These are phyloP conservation scores for Gossypium raimondii DNA, from an alignment of 345 rosid genomes.

Conservation along the genomic window DNA sequence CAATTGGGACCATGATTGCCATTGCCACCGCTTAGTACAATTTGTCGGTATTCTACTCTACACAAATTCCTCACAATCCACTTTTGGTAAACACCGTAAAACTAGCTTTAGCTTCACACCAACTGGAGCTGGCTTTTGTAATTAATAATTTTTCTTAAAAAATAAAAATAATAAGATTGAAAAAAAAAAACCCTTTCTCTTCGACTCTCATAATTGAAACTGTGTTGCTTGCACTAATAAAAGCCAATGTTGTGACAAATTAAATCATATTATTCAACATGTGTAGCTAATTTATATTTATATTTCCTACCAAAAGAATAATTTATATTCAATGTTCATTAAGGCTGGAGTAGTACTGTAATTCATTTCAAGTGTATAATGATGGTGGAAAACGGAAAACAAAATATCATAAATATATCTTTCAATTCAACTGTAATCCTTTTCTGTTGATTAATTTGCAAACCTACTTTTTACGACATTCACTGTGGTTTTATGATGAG, in stretches of 20 bases:
- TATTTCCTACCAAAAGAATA: no score
- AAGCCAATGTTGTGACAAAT: no score
- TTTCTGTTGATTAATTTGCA: background rate
- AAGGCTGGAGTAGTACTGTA: no score
- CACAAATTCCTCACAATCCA: background rate
- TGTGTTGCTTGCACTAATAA: no score
- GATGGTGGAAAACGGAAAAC: background rate
- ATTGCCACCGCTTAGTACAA: background rate
- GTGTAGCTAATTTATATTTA: no score
- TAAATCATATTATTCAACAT: no score
- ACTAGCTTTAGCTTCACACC: background rate
- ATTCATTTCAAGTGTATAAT: no score
- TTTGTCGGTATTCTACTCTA: background rate
- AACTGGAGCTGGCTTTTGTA: background rate
- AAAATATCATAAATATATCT: background rate
- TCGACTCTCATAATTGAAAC: no score
- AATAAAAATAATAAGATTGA: no score
- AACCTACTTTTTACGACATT: background rate
- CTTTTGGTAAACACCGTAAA: background rate
- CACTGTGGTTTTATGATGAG: slow-evolving; percentile 1
- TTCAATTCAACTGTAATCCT: background rate
- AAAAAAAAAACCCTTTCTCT: no score
- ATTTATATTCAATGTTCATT: no score
- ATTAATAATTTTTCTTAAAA: no score
- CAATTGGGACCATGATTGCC: background rate